phyloP scores from a whole-genome alignment of 1,139 yeast species.

The Protomyces lactucae-debilis region DNA sequence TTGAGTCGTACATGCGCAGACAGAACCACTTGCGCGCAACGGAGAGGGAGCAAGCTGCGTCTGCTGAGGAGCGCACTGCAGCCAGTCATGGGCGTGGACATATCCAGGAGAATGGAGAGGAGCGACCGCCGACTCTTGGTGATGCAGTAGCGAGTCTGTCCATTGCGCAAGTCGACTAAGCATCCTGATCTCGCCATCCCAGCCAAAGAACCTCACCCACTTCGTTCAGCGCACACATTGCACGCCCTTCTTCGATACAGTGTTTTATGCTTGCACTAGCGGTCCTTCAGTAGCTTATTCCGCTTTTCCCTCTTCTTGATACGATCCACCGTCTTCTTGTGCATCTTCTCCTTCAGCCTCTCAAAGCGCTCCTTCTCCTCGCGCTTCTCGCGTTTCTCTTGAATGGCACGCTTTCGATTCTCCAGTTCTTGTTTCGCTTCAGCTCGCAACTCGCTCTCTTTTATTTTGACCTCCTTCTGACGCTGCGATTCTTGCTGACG shows the following conservation, averaged over 20 bases:
- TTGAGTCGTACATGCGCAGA: background rate
- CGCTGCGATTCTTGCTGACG: constrained; percentile 18
- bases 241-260: too few relatives aligned
- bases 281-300: constrained; percentile 22
- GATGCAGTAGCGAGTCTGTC: too few relatives aligned
- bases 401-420: constrained; percentile 17
- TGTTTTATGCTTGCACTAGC: background rate
- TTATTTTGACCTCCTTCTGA: constrained; percentile 13
- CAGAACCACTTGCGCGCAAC: background rate
- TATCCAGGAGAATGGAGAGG: background rate
- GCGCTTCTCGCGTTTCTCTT: constrained; percentile 19
- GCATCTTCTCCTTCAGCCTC: constrained; percentile 26
- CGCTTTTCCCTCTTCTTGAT: constrained; percentile 22
- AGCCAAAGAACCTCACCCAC: too few relatives aligned
- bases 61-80: too few relatives aligned
- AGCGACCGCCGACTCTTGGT: background rate
- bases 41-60: background rate
- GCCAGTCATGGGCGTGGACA: background rate
- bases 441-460: constrained; percentile 19
- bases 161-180: too few relatives aligned
- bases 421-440: constrained; percentile 17
- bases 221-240: too few relatives aligned
- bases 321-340: constrained; percentile 21
- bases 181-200: too few relatives aligned
- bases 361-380: constrained; percentile 26